These are phyloP conservation scores for Sporisorium graminicola DNA, from an alignment of 1,284 basidiomycete species.

Conservation along the genomic window DNA sequence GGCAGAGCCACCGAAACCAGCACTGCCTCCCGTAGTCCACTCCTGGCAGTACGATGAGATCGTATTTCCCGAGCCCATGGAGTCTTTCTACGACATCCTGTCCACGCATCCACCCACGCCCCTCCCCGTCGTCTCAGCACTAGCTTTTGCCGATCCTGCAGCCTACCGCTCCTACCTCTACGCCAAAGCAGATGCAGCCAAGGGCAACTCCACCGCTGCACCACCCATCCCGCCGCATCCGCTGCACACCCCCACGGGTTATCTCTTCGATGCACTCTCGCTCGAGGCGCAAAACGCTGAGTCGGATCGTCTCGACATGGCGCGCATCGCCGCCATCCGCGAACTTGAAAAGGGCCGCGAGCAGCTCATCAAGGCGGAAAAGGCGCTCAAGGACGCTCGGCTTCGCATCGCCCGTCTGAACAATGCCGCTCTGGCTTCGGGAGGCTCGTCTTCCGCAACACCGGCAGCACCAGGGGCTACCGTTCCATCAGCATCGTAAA, in stretches of 20 bases:
- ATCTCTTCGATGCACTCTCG: slow-evolving; percentile 74
- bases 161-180: slow-evolving; percentile 53
- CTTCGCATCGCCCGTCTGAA: slow-evolving; percentile 27
- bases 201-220: background rate
- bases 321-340: slow-evolving; percentile 76
- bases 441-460: too few species aligned
- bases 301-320: slow-evolving; percentile 81
- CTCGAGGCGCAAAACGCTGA: slow-evolving; percentile 86
- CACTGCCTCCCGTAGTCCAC: slow-evolving; percentile 73
- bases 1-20: slow-evolving; percentile 23
- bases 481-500: slow-evolving; percentile 5
- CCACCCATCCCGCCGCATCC: slow-evolving; percentile 55
- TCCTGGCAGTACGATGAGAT: slow-evolving; percentile 99
- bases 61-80: slow-evolving; percentile 93
- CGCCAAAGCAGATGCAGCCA: slow-evolving; percentile 19
- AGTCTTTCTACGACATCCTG: slow-evolving; percentile 86
- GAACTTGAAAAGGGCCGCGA: slow-evolving; percentile 68
- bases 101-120: slow-evolving; percentile 85
- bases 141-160: slow-evolving; percentile 58
- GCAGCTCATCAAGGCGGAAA: slow-evolving; percentile 66
- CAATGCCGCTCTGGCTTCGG: slow-evolving; percentile 9
- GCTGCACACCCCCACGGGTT: slow-evolving; percentile 64
- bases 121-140: slow-evolving; percentile 54
- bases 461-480: background rate
- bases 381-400: slow-evolving; percentile 58